Percentiles rank a stretch among this genome's conserved stretches.
Conservation (phyloP, 768 basidiomycete species). For the Phylloporus sp. region DNA sequence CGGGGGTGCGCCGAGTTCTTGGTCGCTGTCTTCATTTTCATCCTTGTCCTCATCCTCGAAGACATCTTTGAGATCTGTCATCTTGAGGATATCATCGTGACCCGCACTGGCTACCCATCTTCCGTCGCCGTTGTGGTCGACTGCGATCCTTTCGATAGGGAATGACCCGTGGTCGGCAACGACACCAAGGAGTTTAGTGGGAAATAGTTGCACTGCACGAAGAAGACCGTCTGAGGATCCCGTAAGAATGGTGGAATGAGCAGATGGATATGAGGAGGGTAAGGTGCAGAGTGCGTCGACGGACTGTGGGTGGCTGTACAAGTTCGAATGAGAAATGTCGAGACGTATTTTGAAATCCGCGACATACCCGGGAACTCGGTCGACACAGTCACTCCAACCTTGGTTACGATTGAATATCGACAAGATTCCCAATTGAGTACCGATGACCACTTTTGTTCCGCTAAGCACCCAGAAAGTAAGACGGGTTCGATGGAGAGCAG, state of each 20-base stretch:
- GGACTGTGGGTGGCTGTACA: slow-evolving; percentile 79
- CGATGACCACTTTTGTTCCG: slow-evolving; percentile 77
- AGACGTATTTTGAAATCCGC: background rate
- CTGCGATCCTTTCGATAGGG: slow-evolving; percentile 81
- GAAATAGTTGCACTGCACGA: slow-evolving; percentile 80
- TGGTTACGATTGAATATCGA: slow-evolving; percentile 84
- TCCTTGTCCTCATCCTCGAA: slow-evolving; percentile 43
- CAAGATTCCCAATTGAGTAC: slow-evolving; percentile 84
- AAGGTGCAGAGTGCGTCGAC: slow-evolving; percentile 81
- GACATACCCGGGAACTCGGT: slow-evolving; percentile 77
- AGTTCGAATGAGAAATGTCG: slow-evolving; percentile 10
- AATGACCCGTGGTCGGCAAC: slow-evolving; percentile 90
- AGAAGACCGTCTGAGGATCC: slow-evolving; percentile 92
- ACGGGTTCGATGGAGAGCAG: background rate
- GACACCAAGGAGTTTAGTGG: slow-evolving; percentile 85
- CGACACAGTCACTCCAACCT: slow-evolving; percentile 91
- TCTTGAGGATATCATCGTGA: slow-evolving; percentile 79
- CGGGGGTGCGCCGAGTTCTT: slow-evolving; percentile 17
- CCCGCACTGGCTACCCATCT: slow-evolving; percentile 93
- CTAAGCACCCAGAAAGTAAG: slow-evolving; percentile 31
- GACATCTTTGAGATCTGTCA: slow-evolving; percentile 80
- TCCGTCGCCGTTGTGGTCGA: slow-evolving; percentile 51
- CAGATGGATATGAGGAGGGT: slow-evolving; percentile 54
- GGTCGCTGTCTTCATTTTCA: slow-evolving; percentile 19
- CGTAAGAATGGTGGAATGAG: slow-evolving; percentile 71